Base-by-base conservation (phyloP, 2,329 filamentous ascomycete species). In the Fusarium irregulare region DNA sequence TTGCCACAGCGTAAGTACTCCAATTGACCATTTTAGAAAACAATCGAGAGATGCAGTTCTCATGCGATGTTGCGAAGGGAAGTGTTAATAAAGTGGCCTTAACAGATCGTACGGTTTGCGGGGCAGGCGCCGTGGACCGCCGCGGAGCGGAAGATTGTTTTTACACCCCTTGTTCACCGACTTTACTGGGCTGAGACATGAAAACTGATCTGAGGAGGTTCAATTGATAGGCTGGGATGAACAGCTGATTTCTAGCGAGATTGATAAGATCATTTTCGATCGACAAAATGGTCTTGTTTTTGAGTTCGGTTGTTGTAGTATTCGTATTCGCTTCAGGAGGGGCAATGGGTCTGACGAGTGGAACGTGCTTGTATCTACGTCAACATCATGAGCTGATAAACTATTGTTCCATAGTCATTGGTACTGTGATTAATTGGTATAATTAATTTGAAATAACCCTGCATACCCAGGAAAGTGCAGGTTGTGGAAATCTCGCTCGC, bases 131-230 rank as follows among this genome's bases (percentile, higher is more conserved):
- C 28, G 28, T 28, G 28, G 11, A 28, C 5, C 30, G n/a, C 20
- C 18, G 34, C 68, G 73, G 69, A 53, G 25, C 71, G 71, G 73
- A 75, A 64, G 55, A 73, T 42, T 65, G 27, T 58, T 72, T 67
- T 25, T 27, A 47, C 34, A 37, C 70, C 72, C 53, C 53, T 23
- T 53, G 25, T 59, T 41, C 57, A 70, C 60, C 66, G 56, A 64
- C 56, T 57, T 56, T 45, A 20, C 64, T 32, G n/a, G 3, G 25
- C 50, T 50, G 49, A 45, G 25, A 23, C 41, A 44, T 37, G 8
- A 6, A 23, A 27, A 37, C 13, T 34, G 58, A 27, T 4, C 25
- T 54, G 30, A 30, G 18, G 27, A 48, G 28, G 44, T 32, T 27
- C 7, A 64, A 32, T 20, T 48, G 28, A 28, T 47, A 28, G 25